A percentile compares a stretch with the other conserved stretches of the same genome.
Conservation (phyloP, 2,329 filamentous ascomycete species). For the Neocatenulostroma microsporum region DNA sequence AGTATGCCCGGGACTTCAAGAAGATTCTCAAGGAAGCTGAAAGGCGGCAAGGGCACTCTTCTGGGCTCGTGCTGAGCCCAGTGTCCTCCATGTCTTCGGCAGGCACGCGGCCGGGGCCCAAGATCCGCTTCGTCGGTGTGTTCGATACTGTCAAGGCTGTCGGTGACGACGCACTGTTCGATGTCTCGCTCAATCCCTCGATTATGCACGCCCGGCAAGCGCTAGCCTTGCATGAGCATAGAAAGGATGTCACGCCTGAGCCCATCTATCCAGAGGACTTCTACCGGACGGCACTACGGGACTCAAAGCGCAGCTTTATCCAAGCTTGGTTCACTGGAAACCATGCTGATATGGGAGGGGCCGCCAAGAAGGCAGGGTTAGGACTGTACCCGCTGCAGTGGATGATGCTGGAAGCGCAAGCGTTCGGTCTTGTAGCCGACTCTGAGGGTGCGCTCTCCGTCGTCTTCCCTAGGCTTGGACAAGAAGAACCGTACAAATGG, state of each 20-base stretch:
- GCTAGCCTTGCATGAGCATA: slow-evolving; percentile 34
- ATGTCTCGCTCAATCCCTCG: slow-evolving; percentile 29
- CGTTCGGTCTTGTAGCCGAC: slow-evolving; percentile 27
- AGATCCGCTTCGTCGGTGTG: slow-evolving; percentile 33
- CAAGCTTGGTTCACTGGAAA: slow-evolving; percentile 37
- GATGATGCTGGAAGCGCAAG: slow-evolving; percentile 32
- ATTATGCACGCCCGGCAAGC: slow-evolving; percentile 33
- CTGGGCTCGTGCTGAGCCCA: slow-evolving; percentile 9
- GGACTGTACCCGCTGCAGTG: slow-evolving; percentile 38
- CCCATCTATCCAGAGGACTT: slow-evolving; percentile 17
- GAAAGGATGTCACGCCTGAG: slow-evolving; percentile 24
- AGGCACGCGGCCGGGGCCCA: slow-evolving; percentile 20
- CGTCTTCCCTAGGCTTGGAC: slow-evolving; percentile 11
- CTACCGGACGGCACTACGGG: slow-evolving; percentile 10
- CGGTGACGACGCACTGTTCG: slow-evolving; percentile 21
- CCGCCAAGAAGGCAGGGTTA: slow-evolving; percentile 30
- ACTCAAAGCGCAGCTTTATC: slow-evolving; percentile 22
- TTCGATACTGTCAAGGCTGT: slow-evolving; percentile 33
- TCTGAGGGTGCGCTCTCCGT: slow-evolving; percentile 24
- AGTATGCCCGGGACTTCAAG: slow-evolving; percentile 26
- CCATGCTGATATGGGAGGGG: slow-evolving; percentile 34
- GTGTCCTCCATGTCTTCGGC: slow-evolving; percentile 12
- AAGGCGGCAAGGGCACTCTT: not conserved
- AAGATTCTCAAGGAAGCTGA: slow-evolving; percentile 19
- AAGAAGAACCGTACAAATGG: slow-evolving; percentile 9